Base-by-base conservation (phyloP, 176 grass and related monocot species). In the Hsuehochloa calcarea region DNA sequence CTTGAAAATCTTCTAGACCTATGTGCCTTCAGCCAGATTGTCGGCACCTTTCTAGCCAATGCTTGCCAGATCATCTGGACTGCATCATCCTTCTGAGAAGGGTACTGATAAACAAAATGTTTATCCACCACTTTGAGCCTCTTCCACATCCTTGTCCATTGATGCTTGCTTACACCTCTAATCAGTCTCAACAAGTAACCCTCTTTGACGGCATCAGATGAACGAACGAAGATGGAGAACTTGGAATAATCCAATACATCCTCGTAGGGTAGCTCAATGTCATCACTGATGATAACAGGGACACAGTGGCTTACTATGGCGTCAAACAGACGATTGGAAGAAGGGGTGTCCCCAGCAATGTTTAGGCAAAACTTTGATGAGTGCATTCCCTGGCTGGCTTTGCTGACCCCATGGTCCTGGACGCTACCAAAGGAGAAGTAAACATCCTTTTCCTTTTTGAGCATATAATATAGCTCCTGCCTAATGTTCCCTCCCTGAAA, bases 1-100 rank as follows among this genome's bases (percentile, higher is more conserved):
- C 71, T 88, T 44, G 88, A 84, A 80, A 90, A 93, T 69, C 93
- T 82, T 76, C 80, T 93, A 46, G 80, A 89, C 72, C 89, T 88
- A 59, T 93, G 88, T 17, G 88, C 59, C 80, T 93, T 96, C 80
- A 90, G 77, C 25, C 74, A 54, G 9, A 93, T 91, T 17, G 60
- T 27, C 0, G 93, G 93, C 12, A 96, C 86, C 56, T 84, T 92
- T 51, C 95, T 86, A 68, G 92, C 88, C 78, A 97, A 83, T 31
- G 91, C 85, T 39, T 88, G 82, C 91, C 89, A 97, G 60, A 97
- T 94, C 95, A 97, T 97, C 78, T 97, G 92, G 16, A 92, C 95
- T 3, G 92, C 90, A 56, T 94, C 95, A 63, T 84, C 92, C 86
- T 79, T 90, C 75, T 78, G 70, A 13, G 90, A 92, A 8, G 92